Percentiles rank a stretch among this genome's conserved stretches.
Evolutionary conservation across 768 basidiomycete species (phyloP).

Genomic region (Mycena venus): DNA sequence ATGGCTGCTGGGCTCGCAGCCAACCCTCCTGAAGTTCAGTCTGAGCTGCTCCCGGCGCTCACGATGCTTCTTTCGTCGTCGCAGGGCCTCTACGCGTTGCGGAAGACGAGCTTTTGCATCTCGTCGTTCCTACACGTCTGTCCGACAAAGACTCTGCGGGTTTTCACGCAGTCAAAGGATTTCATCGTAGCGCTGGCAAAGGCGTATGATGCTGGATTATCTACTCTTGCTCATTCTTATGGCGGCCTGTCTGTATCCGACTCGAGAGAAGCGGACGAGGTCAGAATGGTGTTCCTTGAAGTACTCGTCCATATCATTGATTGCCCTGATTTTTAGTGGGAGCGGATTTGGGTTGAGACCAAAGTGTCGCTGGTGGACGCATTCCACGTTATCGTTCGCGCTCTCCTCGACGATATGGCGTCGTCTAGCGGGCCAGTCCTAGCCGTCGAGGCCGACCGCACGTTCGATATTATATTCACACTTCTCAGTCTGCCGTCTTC

Average conservation of each 20-base stretch:
- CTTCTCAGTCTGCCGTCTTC: conserved; percentile 64
- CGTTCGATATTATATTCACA: conserved; percentile 71
- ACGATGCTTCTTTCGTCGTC: conserved; percentile 61
- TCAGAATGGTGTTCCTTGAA: conserved; percentile 54
- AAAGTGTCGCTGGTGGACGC: conserved; percentile 80
- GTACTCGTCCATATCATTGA: not conserved
- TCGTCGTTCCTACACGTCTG: conserved; percentile 65
- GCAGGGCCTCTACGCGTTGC: conserved; percentile 71
- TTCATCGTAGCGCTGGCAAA: conserved; percentile 71
- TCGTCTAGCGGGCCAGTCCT: conserved; percentile 57
- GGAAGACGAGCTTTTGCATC: conserved; percentile 74
- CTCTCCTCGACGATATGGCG: conserved; percentile 64
- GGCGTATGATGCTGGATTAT: conserved; percentile 72
- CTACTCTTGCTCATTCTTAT: conserved; percentile 68
- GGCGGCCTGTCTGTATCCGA: conserved; percentile 61
- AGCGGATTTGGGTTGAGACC: conserved; percentile 76
- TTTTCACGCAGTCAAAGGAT: conserved; percentile 64
- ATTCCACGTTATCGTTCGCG: conserved; percentile 71
- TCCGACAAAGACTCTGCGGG: conserved; percentile 61
- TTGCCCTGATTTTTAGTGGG: conserved; percentile 60
- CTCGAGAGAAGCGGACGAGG: conserved; percentile 39
- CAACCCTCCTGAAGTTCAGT: conserved; percentile 47
- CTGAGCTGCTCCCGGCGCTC: conserved; percentile 71
- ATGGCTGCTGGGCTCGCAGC: conserved; percentile 55
- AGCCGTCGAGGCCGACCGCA: conserved; percentile 62